Percentiles rank a stretch among this genome's conserved stretches.
These are phyloP conservation scores for Malus sylvestris DNA, from an alignment of 306 rosid species.

Conservation along the genomic window DNA sequence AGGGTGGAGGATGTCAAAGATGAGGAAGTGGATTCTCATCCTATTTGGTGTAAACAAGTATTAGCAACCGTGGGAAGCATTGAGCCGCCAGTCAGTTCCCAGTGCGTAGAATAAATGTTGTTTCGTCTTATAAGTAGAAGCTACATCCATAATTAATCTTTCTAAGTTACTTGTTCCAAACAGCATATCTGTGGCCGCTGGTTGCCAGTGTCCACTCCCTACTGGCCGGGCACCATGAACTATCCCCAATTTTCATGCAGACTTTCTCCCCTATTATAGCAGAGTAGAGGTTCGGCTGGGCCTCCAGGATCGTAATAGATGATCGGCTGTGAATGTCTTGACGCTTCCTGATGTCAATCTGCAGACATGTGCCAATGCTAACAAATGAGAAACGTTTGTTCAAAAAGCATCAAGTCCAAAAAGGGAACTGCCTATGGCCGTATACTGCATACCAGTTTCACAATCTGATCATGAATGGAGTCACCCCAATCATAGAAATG, in stretches of 20 bases:
- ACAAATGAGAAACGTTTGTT: background rate
- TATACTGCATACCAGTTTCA: conserved; percentile 54
- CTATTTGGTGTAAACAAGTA: background rate
- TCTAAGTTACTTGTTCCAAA: conserved; percentile 56
- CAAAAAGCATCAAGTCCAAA: background rate
- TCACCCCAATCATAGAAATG: conserved; percentile 71
- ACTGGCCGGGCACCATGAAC: conserved; percentile 77
- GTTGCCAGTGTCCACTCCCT: conserved; percentile 77
- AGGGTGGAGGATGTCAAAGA: background rate
- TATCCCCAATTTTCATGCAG: conserved; percentile 86
- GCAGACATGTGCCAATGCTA: conserved; percentile 19
- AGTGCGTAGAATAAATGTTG: background rate
- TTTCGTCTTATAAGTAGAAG: background rate
- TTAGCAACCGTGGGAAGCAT: background rate
- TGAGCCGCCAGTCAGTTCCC: background rate
- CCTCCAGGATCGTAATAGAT: conserved; percentile 64
- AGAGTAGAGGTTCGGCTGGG: conserved; percentile 65
- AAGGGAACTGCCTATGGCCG: background rate
- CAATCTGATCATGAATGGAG: conserved; percentile 61
- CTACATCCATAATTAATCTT: background rate
- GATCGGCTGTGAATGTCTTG: conserved; percentile 76
- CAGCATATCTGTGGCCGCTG: conserved; percentile 68
- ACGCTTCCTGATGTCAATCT: conserved; percentile 71
- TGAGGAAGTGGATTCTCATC: background rate
- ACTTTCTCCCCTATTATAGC: conserved; percentile 73